Conservation (phyloP, 2,329 filamentous ascomycete species). For the Coniella lustricola region DNA sequence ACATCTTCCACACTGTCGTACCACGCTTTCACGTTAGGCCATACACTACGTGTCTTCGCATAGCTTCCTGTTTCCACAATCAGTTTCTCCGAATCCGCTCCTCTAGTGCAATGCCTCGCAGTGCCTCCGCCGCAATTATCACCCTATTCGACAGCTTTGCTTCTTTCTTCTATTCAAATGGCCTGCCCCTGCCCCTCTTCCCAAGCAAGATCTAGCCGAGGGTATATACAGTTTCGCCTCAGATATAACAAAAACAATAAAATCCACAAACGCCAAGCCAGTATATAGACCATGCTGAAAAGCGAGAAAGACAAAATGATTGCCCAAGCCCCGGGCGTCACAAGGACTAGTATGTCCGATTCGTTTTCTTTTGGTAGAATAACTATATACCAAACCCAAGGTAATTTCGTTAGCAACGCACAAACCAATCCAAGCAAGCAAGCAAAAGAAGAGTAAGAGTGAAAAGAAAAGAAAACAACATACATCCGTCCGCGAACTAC, state of each 20-base stretch:
- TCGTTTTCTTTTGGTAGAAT: constrained; percentile 62
- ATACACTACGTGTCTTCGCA: no score
- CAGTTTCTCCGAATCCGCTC: no score
- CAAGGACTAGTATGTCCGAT: constrained; percentile 49
- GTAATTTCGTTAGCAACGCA: constrained; percentile 5
- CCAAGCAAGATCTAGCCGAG: neutral
- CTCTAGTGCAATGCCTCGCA: neutral
- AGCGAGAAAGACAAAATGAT: constrained; percentile 9
- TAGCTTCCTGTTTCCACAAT: no score
- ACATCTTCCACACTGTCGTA: no score
- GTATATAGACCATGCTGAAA: constrained; percentile 9
- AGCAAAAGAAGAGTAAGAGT: no score
- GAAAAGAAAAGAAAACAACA: constrained; percentile 29
- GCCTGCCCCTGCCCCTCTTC: no score
- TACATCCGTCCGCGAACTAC: constrained; percentile 90
- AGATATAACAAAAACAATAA: constrained; percentile 3
- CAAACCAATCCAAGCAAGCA: neutral
- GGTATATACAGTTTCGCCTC: neutral
- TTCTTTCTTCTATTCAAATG: no score
- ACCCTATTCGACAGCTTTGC: no score
- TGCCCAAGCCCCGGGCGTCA: constrained; percentile 46
- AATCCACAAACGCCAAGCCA: constrained; percentile 12
- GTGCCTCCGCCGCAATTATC: no score
- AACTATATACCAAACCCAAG: constrained; percentile 32
- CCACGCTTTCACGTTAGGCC: no score